Base-by-base conservation (phyloP, 129 eudicot species). In the Ambrosia trifida region DNA sequence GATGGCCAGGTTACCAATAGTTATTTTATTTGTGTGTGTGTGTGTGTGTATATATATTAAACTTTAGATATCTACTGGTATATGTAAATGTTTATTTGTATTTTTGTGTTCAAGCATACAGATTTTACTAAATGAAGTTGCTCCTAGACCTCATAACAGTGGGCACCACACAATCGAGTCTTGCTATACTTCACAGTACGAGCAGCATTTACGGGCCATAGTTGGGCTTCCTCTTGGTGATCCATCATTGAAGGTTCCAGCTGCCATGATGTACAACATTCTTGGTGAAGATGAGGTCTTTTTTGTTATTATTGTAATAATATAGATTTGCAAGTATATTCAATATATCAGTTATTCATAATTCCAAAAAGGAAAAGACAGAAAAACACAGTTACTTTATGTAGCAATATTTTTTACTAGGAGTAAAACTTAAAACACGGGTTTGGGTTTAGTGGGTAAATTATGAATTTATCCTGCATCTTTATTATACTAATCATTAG, bases 181-280 rank as follows among this genome's bases (percentile, higher is more conserved):
- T 9, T 94, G 99, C 70, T 90, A 75, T 50, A 90, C 97, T 52
- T 94, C 99, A 67, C 99, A 94, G 75, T 94, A 66, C 46, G 99
- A 94, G 82, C 99, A 94, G 70, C 97, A 94, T 83, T 83, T 94
- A 74, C 82, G 99, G 64, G 99, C 99, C 62, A 83, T 94, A 72
- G 81, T 90, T 60, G 99, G 99, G 56, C 97, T 94, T 79, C 99
- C 93, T 49, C 97, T 94, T 72, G 99, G 99, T 74, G 96, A 94
- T 79, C 96, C 97, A 51, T 89, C 96, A 76, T 85, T 94, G 99
- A 94, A 94, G 78, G 74, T 88, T 70, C 91, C 90, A 66, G 97
- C 99, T 74, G 86, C 99, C 49, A 77, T 94, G 46, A 90, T 94
- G 99, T 90, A 94, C 79, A 94, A 94, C 80, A 87, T 94, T 84